These are phyloP conservation scores for Tulasnella sp. DNA, from an alignment of 768 basidiomycete genomes.

Conservation along the genomic window DNA sequence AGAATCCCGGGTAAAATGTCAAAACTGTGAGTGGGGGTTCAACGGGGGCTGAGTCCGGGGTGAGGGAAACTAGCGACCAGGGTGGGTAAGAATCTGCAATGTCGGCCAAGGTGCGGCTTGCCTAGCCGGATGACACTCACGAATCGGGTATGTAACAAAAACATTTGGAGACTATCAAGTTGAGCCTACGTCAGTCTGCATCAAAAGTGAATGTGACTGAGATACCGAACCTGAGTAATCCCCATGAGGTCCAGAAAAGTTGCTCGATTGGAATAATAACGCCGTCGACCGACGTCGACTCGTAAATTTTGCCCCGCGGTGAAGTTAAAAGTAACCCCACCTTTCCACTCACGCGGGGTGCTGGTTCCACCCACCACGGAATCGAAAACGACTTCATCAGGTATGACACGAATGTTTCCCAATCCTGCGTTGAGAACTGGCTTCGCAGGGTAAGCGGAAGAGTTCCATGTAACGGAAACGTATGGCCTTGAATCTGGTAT, in stretches of 20 bases:
- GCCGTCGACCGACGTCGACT: background rate
- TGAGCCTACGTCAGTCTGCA: background rate
- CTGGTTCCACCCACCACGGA: background rate
- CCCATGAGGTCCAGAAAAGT: background rate
- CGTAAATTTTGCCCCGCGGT: background rate
- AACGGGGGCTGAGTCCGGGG: background rate
- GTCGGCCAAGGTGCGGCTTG: background rate
- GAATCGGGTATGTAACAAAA: background rate
- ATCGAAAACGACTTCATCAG: background rate
- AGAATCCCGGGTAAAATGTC: background rate
- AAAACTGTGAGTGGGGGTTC: background rate
- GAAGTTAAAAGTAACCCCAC: background rate
- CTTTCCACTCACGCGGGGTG: background rate
- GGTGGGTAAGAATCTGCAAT: background rate
- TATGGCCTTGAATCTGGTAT: background rate
- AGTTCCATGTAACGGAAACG: background rate
- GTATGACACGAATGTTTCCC: background rate
- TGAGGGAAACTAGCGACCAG: background rate
- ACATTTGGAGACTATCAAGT: background rate
- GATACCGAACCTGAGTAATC: background rate
- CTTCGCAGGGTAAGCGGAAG: background rate
- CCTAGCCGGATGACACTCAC: background rate
- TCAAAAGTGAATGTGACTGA: background rate
- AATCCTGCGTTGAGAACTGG: background rate
- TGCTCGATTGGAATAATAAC: background rate